Conservation (phyloP, 441 rosid species). For the Adansonia rubrostipa region DNA sequence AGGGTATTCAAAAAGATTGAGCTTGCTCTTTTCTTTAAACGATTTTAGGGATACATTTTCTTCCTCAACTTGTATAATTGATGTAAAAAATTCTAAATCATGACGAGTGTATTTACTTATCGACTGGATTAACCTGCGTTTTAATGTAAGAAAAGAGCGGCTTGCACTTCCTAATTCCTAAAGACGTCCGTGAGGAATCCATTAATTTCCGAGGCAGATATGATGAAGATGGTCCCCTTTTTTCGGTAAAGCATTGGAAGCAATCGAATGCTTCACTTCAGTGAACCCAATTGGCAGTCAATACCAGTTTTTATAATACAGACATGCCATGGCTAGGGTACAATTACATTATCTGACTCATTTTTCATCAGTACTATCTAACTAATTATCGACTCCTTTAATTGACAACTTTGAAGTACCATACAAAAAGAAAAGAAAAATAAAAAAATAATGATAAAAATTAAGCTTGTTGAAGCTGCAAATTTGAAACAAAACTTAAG, state of each 20-base stretch:
- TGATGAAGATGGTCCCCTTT: conserved; percentile 4
- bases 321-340: background rate
- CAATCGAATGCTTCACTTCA: conserved; percentile 8
- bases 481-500: background rate
- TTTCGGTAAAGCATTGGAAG: background rate
- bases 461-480: background rate
- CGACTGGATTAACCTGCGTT: background rate
- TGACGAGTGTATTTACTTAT: too few species aligned
- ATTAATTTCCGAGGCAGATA: background rate
- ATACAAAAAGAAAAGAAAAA: too few species aligned
- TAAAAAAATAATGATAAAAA: background rate
- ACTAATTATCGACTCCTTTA: background rate
- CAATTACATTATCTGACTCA: background rate
- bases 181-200: background rate
- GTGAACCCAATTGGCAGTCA: conserved; percentile 16
- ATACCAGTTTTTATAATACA: conserved; percentile 7
- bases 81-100: background rate
- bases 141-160: background rate
- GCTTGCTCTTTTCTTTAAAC: background rate
- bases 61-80: background rate
- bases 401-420: background rate
- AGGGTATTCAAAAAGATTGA: background rate
- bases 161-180: background rate
- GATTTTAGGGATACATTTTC: too few species aligned
- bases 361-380: background rate